A percentile compares a stretch with the other conserved stretches of the same genome.
Conservation (phyloP, 441 rosid species). For the Euphorbia schlechtendalii region DNA sequence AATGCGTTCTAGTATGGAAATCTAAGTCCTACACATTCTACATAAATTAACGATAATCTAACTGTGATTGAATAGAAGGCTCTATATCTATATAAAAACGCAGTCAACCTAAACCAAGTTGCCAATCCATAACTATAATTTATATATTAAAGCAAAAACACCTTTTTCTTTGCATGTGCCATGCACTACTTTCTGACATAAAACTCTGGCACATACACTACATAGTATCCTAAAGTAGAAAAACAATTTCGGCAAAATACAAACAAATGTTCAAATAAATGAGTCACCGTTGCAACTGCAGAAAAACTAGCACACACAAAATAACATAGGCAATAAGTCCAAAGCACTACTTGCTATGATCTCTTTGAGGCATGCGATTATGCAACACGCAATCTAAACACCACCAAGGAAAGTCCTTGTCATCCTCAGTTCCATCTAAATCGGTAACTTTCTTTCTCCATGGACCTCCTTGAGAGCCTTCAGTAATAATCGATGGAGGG, state of each 20-base stretch:
- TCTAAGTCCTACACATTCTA: background rate
- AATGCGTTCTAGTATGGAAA: background rate
- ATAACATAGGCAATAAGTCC: conserved; percentile 11
- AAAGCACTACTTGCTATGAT: conserved; percentile 72
- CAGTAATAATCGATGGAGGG: conserved; percentile 85
- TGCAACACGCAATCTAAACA: conserved; percentile 85
- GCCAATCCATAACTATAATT: background rate
- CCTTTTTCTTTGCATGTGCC: background rate
- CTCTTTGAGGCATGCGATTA: conserved; percentile 93
- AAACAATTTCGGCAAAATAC: background rate
- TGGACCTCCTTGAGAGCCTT: conserved; percentile 95
- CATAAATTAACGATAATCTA: background rate
- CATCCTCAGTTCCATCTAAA: conserved; percentile 93
- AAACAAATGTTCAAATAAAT: background rate
- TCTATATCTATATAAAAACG: background rate
- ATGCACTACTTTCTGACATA: background rate
- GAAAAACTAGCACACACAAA: conserved; percentile 9
- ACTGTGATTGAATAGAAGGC: no score
- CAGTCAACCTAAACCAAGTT: background rate
- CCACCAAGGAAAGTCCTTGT: conserved; percentile 97
- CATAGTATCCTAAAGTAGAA: background rate
- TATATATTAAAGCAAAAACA: background rate
- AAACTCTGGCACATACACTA: background rate
- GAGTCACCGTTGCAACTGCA: background rate
- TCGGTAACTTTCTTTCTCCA: conserved; percentile 97